Evolutionary conservation across 2,329 filamentous ascomycete genomes (phyloP).

Genomic region (Venturia carpophila): DNA sequence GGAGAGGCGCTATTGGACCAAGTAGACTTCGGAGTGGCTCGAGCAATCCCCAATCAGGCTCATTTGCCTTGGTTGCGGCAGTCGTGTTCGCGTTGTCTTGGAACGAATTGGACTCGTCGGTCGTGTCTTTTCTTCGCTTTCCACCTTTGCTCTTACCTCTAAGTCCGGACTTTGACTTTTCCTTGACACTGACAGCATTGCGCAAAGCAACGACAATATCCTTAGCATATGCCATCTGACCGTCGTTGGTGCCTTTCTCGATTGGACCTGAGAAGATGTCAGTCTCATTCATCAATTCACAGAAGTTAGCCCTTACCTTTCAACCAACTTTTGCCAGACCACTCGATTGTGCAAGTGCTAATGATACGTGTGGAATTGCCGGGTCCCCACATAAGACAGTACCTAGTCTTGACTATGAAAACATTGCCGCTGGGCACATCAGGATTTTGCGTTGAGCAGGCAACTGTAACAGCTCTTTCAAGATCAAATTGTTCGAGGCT

Average conservation of each 20-base stretch:
- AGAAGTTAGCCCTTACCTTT: conserved; percentile 53
- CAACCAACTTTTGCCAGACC: conserved; percentile 96
- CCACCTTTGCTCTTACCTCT: conserved; percentile 39
- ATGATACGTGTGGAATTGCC: conserved; percentile 77
- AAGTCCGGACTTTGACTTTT: conserved; percentile 43
- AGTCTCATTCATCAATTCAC: background rate
- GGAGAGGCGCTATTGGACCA: conserved; percentile 39
- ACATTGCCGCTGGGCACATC: conserved; percentile 92
- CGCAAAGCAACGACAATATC: conserved; percentile 70
- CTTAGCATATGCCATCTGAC: conserved; percentile 74
- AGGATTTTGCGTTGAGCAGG: conserved; percentile 76
- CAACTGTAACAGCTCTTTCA: conserved; percentile 79
- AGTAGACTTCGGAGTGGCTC: conserved; percentile 54
- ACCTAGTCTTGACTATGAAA: conserved; percentile 86
- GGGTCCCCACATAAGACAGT: conserved; percentile 88
- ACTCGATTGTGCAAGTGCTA: conserved; percentile 86
- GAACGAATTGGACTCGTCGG: background rate
- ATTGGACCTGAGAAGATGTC: conserved; percentile 61
- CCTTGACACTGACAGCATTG: conserved; percentile 60
- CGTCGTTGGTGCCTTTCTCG: conserved; percentile 89
- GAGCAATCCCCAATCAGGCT: conserved; percentile 65
- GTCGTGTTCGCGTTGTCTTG: background rate
- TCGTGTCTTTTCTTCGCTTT: conserved; percentile 24
- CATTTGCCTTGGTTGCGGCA: conserved; percentile 3
- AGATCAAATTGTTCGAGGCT: conserved; percentile 77